These are phyloP conservation scores for Morella rubra DNA, from an alignment of 306 rosid species.

Conservation along the genomic window DNA sequence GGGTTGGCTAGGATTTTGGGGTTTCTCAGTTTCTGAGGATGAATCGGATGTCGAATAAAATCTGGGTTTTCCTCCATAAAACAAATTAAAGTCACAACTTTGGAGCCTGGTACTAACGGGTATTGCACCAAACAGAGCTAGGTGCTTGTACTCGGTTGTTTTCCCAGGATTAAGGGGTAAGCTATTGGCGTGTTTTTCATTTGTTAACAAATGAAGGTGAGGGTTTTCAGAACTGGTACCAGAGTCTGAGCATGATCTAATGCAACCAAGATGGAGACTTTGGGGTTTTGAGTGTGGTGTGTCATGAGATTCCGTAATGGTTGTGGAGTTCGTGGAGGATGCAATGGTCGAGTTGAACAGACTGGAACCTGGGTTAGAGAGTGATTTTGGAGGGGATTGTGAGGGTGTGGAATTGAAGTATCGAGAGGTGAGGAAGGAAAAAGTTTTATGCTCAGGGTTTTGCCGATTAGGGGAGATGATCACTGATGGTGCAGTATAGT, in stretches of 20 bases:
- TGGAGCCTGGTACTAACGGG: background rate
- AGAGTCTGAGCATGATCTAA: conserved; percentile 7
- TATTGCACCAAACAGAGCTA: background rate
- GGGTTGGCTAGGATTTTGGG: conserved; percentile 45
- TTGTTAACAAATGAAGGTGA: background rate
- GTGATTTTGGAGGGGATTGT: conserved; percentile 6
- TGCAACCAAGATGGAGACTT: background rate
- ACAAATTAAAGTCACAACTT: conserved; percentile 5
- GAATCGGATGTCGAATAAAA: conserved; percentile 20
- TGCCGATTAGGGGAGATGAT: conserved; percentile 15
- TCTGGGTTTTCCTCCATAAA: conserved; percentile 22
- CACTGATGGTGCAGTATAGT: conserved; percentile 43
- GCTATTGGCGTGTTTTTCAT: too few relatives aligned
- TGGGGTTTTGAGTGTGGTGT: background rate
- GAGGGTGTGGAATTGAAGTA: background rate
- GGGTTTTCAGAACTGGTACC: background rate
- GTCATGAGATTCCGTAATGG: background rate
- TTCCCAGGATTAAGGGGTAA: background rate
- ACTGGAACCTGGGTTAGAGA: background rate
- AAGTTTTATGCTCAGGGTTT: conserved; percentile 18
- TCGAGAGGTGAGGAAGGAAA: conserved; percentile 2
- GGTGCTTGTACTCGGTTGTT: background rate
- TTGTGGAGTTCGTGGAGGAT: conserved; percentile 10
- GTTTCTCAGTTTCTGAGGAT: conserved; percentile 44
- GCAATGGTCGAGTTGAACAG: background rate